A percentile compares a stretch with the other conserved stretches of the same genome.
Conservation (phyloP, 1,284 basidiomycete genomes). For the Ustilago xerochloae region DNA sequence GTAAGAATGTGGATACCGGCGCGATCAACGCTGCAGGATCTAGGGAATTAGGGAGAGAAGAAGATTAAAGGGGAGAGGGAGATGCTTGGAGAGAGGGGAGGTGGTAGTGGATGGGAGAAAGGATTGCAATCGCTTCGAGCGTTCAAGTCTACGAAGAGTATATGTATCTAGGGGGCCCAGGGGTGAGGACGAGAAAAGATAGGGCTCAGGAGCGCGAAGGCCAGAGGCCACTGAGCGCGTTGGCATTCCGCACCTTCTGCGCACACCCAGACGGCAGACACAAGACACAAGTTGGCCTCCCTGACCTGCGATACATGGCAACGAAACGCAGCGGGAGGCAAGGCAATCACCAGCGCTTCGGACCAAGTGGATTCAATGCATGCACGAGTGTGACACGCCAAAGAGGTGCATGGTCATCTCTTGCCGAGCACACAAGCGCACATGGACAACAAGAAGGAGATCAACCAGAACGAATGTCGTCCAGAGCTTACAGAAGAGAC, state of each 20-base stretch:
- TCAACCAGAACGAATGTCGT: not conserved
- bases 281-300: not conserved
- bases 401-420: not conserved
- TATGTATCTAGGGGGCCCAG: not conserved
- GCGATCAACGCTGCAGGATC: conserved; percentile 48
- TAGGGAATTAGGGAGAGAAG: conserved; percentile 5
- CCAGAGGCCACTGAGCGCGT: not conserved
- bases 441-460: not conserved
- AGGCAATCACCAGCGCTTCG: not conserved
- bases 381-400: not conserved
- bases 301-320: no score
- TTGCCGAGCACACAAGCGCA: conserved; percentile 2
- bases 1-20: conserved; percentile 14
- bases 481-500: not conserved
- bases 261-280: not conserved
- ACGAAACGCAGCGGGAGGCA: not conserved
- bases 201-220: not conserved
- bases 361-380: not conserved
- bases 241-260: not conserved
- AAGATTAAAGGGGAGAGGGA: not conserved
- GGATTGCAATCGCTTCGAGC: not conserved
- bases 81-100: not conserved
- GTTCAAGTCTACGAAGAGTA: not conserved
- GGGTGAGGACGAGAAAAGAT: not conserved
- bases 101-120: not conserved